phyloP scores from a whole-genome alignment of 2,329 filamentous ascomycete genomes.

The Penicillium sumatraense region DNA sequence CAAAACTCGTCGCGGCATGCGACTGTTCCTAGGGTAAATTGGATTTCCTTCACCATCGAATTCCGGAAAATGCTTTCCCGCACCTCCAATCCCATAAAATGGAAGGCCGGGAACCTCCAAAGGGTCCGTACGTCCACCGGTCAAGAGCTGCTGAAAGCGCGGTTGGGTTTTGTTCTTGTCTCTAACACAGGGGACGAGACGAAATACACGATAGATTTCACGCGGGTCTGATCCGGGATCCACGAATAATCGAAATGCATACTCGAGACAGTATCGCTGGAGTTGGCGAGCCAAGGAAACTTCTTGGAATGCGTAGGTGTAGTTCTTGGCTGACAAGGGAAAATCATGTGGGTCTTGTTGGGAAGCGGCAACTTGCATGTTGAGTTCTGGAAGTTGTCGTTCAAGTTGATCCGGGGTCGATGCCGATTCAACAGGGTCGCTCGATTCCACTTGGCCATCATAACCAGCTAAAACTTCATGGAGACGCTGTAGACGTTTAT shows the following conservation, averaged over 20 bases:
- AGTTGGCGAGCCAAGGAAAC: conserved; percentile 71
- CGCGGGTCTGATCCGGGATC: conserved; percentile 51
- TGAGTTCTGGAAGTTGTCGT: neutral
- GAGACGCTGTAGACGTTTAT: neutral
- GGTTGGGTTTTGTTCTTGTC: conserved; percentile 44
- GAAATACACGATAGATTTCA: conserved; percentile 64
- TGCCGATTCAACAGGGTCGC: neutral
- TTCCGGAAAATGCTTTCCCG: conserved; percentile 66
- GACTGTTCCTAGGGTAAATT: conserved; percentile 34
- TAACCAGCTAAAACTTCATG: neutral
- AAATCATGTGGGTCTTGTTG: neutral
- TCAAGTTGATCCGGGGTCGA: neutral
- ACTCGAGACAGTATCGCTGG: conserved; percentile 68
- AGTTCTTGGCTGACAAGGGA: neutral
- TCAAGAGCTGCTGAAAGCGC: conserved; percentile 45
- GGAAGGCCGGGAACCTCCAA: conserved; percentile 65
- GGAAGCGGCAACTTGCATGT: neutral
- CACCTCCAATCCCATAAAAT: conserved; percentile 68
- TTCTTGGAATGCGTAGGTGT: conserved; percentile 63
- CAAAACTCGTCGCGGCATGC: conserved; percentile 22
- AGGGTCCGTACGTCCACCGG: conserved; percentile 48
- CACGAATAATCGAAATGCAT: conserved; percentile 62
- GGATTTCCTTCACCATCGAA: conserved; percentile 42
- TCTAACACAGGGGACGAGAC: conserved; percentile 68
- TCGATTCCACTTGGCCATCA: neutral